Percentiles rank a stretch among this genome's conserved stretches.
Evolutionary conservation across 2,329 filamentous ascomycete species (phyloP).

Genomic region (Falciphora oryzae): DNA sequence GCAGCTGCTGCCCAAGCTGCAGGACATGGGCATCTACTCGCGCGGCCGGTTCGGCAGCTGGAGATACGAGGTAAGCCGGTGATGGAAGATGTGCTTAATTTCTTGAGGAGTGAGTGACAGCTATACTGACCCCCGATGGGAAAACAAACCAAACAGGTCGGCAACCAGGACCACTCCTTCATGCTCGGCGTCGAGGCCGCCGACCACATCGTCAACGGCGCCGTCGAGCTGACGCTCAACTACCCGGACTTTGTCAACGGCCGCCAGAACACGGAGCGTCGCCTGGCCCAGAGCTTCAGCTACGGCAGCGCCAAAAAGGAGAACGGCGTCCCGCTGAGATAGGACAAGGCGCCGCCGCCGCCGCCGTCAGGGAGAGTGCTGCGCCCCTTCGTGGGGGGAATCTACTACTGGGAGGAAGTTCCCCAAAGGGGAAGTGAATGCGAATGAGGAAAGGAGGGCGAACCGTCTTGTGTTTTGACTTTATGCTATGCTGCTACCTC

Average conservation of each 20-base stretch:
- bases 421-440: no score
- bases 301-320: conserved; percentile 1
- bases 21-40: conserved; percentile 87
- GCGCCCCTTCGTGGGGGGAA: no score
- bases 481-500: background rate
- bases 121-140: background rate
- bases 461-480: background rate
- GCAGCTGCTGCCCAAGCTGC: conserved; percentile 86
- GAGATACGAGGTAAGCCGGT: conserved; percentile 82
- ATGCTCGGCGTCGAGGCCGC: conserved; percentile 94
- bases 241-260: conserved; percentile 94
- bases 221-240: conserved; percentile 88
- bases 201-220: conserved; percentile 83
- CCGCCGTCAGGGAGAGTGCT: background rate
- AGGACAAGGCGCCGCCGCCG: background rate
- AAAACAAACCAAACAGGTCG: conserved; percentile 35
- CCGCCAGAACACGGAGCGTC: conserved; percentile 61
- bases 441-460: no score
- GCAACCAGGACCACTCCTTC: conserved; percentile 96
- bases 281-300: conserved; percentile 46
- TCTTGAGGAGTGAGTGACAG: background rate
- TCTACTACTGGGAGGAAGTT: no score
- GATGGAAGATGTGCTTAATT: background rate
- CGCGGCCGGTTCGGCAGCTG: conserved; percentile 97
- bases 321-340: conserved; percentile 3